Evolutionary conservation across 2,329 filamentous ascomycete genomes (phyloP).

Genomic region (Colletotrichum cereale): DNA sequence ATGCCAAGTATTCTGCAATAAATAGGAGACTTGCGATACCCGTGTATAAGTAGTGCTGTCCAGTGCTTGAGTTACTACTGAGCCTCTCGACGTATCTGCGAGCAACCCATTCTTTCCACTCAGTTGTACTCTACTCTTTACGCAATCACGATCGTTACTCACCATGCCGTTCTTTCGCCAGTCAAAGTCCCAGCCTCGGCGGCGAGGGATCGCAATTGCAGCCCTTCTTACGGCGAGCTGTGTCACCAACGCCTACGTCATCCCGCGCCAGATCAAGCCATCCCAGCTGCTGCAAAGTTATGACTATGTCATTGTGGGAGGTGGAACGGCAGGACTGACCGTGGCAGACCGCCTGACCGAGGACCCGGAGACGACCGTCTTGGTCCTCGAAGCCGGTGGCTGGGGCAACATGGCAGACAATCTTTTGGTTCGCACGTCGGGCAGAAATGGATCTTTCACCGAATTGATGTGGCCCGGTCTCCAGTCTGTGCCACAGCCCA

Average conservation of each 20-base stretch:
- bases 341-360: constrained; percentile 49
- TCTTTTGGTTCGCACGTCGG: constrained; percentile 4
- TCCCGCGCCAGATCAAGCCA: constrained; percentile 25
- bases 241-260: constrained; percentile 21
- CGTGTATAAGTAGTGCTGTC: not conserved
- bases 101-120: not conserved
- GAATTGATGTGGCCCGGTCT: constrained; percentile 10
- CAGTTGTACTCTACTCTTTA: not conserved
- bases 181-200: constrained; percentile 25
- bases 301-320: constrained; percentile 50
- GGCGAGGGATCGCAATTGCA: constrained; percentile 3
- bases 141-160: constrained; percentile 9
- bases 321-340: constrained; percentile 50
- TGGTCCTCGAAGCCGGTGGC: constrained; percentile 36
- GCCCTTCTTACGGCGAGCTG: constrained; percentile 19
- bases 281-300: constrained; percentile 38
- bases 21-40: not conserved
- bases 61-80: not conserved
- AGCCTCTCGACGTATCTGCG: not conserved
- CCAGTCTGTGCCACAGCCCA: constrained; percentile 31
- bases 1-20: not conserved
- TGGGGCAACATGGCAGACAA: constrained; percentile 32
- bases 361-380: constrained; percentile 25
- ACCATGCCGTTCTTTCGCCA: constrained; percentile 32
- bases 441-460: not conserved